Evolutionary conservation across 169 alveolate species (phyloP).

Genomic region (Plasmodium sp.): DNA sequence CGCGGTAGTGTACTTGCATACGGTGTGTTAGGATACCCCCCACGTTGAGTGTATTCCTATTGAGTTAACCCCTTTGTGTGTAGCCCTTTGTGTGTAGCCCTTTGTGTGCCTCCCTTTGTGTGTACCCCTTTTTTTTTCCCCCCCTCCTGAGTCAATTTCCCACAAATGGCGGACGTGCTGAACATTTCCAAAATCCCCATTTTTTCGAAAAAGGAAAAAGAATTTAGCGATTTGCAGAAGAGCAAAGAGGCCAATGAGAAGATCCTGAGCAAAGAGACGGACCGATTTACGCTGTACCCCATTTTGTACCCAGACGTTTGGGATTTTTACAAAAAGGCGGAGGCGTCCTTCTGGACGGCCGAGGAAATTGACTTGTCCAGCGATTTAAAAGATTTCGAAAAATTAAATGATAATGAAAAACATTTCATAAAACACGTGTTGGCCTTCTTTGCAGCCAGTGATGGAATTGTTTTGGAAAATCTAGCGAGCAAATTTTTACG

Average conservation of each 20-base stretch:
- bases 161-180: conserved; percentile 59
- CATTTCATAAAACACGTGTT: conserved; percentile 96
- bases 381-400: conserved; percentile 96
- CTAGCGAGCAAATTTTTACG: conserved; percentile 94
- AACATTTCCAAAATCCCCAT: conserved; percentile 26
- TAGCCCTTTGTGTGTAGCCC: background rate
- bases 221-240: conserved; percentile 72
- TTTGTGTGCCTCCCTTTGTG: background rate
- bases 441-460: conserved; percentile 98
- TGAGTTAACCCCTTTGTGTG: background rate
- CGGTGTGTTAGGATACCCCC: background rate
- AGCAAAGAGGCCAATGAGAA: conserved; percentile 56
- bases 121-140: background rate
- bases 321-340: conserved; percentile 98
- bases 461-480: conserved; percentile 99
- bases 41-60: background rate
- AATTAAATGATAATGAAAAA: conserved; percentile 89
- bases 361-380: conserved; percentile 97
- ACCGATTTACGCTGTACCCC: conserved; percentile 84
- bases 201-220: conserved; percentile 54
- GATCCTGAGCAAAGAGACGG: conserved; percentile 51
- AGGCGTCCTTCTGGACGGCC: conserved; percentile 99
- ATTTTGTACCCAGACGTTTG: conserved; percentile 93
- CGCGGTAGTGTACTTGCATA: background rate
- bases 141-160: background rate